phyloP scores from a whole-genome alignment of 2,329 filamentous ascomycete species.

The Arachnomyces sp. region DNA sequence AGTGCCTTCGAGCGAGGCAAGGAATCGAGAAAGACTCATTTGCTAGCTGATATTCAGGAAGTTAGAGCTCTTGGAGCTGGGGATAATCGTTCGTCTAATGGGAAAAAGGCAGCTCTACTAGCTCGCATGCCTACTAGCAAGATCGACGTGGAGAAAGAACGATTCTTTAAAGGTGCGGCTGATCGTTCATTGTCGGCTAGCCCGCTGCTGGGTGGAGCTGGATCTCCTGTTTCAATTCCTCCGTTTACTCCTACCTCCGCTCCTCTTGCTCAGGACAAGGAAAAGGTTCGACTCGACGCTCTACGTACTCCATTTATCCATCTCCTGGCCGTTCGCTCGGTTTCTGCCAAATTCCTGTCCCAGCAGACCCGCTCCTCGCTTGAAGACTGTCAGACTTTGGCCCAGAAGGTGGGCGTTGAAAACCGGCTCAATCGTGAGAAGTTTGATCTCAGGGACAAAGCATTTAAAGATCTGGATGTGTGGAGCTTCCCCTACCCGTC shows the following conservation, averaged over 20 bases:
- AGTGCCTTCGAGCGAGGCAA: slow-evolving; percentile 54
- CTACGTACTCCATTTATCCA: slow-evolving; percentile 41
- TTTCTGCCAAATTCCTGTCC: slow-evolving; percentile 41
- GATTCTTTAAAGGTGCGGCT: slow-evolving; percentile 30
- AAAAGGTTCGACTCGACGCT: slow-evolving; percentile 33
- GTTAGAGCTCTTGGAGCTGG: slow-evolving; percentile 30
- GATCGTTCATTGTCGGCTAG: slow-evolving; percentile 35
- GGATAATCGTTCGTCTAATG: slow-evolving; percentile 23
- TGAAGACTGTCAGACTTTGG: slow-evolving; percentile 41
- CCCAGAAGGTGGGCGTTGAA: slow-evolving; percentile 47
- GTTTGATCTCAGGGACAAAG: slow-evolving; percentile 50
- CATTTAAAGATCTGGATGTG: slow-evolving; percentile 55
- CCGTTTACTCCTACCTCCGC: slow-evolving; percentile 38
- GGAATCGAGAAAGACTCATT: slow-evolving; percentile 49
- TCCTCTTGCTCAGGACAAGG: slow-evolving; percentile 19
- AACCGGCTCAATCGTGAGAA: slow-evolving; percentile 42
- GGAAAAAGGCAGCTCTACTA: slow-evolving; percentile 21
- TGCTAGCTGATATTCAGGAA: slow-evolving; percentile 31
- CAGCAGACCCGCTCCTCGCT: slow-evolving; percentile 41
- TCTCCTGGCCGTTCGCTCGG: slow-evolving; percentile 48
- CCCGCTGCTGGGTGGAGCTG: slow-evolving; percentile 30
- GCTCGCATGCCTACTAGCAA: slow-evolving; percentile 29
- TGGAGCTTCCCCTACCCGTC: slow-evolving; percentile 54
- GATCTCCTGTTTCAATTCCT: slow-evolving; percentile 29
- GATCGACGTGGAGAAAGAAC: slow-evolving; percentile 35